These are phyloP conservation scores for Magnolia sinica DNA, from an alignment of 164 flowering plant species.

Conservation along the genomic window DNA sequence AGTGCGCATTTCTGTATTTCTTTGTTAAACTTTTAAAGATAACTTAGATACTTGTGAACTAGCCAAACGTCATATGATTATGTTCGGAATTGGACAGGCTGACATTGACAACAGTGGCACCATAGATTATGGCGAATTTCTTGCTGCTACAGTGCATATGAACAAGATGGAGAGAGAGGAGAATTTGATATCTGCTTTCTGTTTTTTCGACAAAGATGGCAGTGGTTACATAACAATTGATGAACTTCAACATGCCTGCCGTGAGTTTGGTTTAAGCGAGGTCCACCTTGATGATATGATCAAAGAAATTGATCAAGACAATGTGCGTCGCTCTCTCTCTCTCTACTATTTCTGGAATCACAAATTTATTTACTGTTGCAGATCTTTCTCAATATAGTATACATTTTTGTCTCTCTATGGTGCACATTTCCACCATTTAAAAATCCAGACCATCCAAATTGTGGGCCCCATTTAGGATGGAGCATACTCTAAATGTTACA, in stretches of 20 bases:
- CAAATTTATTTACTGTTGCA: not conserved
- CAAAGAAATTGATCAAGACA: slow-evolving; percentile 78
- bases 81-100: slow-evolving; percentile 45
- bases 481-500: not conserved
- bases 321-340: slow-evolving; percentile 39
- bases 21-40: not conserved
- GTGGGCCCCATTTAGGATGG: not conserved
- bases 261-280: slow-evolving; percentile 72
- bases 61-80: not conserved
- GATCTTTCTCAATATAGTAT: not conserved
- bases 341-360: not conserved
- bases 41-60: not conserved
- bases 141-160: slow-evolving; percentile 82
- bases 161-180: slow-evolving; percentile 90
- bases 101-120: slow-evolving; percentile 82
- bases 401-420: not conserved
- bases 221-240: slow-evolving; percentile 88
- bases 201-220: slow-evolving; percentile 81
- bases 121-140: slow-evolving; percentile 83
- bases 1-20: not conserved
- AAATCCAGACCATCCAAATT: not conserved
- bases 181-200: slow-evolving; percentile 64
- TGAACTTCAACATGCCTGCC: slow-evolving; percentile 85
- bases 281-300: slow-evolving; percentile 71
- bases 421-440: not conserved